These are phyloP conservation scores for Solanum gandarillasii DNA, from an alignment of 257 asterid genomes.

Conservation along the genomic window DNA sequence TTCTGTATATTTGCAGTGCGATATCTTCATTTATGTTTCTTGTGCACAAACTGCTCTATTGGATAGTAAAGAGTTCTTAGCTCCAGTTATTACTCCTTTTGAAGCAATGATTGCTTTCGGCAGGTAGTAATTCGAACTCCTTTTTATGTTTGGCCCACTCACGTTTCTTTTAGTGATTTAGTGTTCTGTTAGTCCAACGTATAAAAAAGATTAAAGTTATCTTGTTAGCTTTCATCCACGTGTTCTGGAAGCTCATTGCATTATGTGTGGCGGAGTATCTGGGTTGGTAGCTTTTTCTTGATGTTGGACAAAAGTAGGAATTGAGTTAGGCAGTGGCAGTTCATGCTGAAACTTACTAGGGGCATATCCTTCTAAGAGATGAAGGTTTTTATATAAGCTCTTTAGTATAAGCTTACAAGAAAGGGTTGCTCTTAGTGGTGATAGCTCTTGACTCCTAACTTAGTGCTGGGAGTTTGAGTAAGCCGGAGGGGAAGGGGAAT, in stretches of 20 bases:
- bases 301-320: background rate
- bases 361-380: background rate
- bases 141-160: background rate
- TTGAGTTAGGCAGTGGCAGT: background rate
- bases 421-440: background rate
- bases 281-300: background rate
- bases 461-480: background rate
- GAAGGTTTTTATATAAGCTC: background rate
- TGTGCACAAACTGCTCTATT: slow-evolving; percentile 87
- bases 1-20: slow-evolving; percentile 49
- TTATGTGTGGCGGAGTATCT: background rate
- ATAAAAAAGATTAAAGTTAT: slow-evolving; percentile 9
- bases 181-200: background rate
- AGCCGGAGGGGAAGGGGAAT: background rate
- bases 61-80: slow-evolving; percentile 95
- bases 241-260: background rate
- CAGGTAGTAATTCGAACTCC: slow-evolving; percentile 32
- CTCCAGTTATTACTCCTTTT: slow-evolving; percentile 92
- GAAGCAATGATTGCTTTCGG: slow-evolving; percentile 89
- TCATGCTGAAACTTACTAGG: background rate
- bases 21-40: slow-evolving; percentile 73
- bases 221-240: background rate
- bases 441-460: background rate
- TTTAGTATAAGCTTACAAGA: background rate
- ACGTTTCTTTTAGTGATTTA: background rate